phyloP scores from a whole-genome alignment of 225 moss, liverwort and hornwort genomes.

The Polytrichum commune region DNA sequence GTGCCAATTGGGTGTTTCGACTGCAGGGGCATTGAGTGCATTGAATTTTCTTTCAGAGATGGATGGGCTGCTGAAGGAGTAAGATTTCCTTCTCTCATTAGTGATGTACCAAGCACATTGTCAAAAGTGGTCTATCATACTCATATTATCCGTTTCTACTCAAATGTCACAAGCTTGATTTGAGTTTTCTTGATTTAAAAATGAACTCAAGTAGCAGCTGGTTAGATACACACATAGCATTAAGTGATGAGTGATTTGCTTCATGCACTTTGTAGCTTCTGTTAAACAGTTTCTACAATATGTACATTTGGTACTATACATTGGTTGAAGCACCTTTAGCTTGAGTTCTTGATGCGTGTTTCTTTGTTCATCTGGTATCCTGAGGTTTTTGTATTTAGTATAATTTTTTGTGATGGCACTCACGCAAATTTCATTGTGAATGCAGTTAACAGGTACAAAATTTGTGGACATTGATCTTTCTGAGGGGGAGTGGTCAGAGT shows the following conservation, averaged over 20 bases:
- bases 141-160: too few species aligned
- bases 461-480: conserved; percentile 89
- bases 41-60: conserved; percentile 83
- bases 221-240: background rate
- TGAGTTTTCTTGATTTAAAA: background rate
- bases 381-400: too few species aligned
- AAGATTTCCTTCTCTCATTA: conserved; percentile 16
- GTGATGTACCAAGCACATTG: too few species aligned
- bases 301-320: too few species aligned
- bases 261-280: background rate
- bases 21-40: conserved; percentile 83
- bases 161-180: background rate
- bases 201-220: background rate
- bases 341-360: too few species aligned
- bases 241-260: background rate
- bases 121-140: too few species aligned
- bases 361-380: too few species aligned
- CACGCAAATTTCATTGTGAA: background rate
- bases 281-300: background rate
- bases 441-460: conserved; percentile 85
- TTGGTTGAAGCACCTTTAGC: too few species aligned
- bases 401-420: too few species aligned
- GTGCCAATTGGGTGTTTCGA: conserved; percentile 83
- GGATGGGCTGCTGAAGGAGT: conserved; percentile 97
- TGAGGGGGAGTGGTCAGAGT: conserved; percentile 97